These are phyloP conservation scores for Imleria badia DNA, from an alignment of 768 basidiomycete genomes.

Conservation along the genomic window DNA sequence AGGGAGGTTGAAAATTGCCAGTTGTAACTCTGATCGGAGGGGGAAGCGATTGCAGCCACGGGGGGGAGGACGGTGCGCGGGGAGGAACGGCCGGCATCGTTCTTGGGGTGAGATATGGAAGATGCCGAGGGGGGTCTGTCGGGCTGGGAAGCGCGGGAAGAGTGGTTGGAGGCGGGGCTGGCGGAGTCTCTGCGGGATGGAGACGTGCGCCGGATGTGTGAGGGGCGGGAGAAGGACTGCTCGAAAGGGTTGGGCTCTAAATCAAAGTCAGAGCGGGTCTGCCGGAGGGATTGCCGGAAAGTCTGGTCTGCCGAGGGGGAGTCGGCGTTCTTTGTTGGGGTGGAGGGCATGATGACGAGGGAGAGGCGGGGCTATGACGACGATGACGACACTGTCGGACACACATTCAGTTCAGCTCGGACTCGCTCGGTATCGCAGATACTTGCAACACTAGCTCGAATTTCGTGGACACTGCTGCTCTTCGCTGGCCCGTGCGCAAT, in stretches of 20 bases:
- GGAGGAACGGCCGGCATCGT: conserved; percentile 35
- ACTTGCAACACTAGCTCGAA: conserved; percentile 11
- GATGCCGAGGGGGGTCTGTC: conserved; percentile 36
- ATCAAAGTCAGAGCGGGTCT: conserved; percentile 65
- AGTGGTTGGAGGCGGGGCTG: conserved; percentile 35
- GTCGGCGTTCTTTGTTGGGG: conserved; percentile 37
- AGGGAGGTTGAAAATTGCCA: conserved; percentile 67
- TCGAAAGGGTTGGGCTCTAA: conserved; percentile 94
- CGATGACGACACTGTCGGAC: conserved; percentile 18
- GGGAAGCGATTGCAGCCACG: conserved; percentile 70
- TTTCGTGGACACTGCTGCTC: not conserved
- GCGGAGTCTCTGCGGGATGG: conserved; percentile 34
- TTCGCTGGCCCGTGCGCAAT: conserved; percentile 33
- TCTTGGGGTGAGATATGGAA: conserved; percentile 31
- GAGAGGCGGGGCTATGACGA: conserved; percentile 17
- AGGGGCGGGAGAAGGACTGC: conserved; percentile 77
- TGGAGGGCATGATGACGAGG: conserved; percentile 32
- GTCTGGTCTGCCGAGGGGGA: conserved; percentile 25
- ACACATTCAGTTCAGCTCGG: conserved; percentile 19
- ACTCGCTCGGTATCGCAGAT: conserved; percentile 19
- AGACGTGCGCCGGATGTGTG: conserved; percentile 49
- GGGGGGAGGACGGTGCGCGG: conserved; percentile 81
- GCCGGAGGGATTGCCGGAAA: conserved; percentile 31
- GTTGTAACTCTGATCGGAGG: conserved; percentile 45
- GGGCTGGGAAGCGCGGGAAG: conserved; percentile 35